A percentile compares a stretch with the other conserved stretches of the same genome.
phyloP scores from a whole-genome alignment of 257 asterid genomes.

The Plectranthus barbatus region DNA sequence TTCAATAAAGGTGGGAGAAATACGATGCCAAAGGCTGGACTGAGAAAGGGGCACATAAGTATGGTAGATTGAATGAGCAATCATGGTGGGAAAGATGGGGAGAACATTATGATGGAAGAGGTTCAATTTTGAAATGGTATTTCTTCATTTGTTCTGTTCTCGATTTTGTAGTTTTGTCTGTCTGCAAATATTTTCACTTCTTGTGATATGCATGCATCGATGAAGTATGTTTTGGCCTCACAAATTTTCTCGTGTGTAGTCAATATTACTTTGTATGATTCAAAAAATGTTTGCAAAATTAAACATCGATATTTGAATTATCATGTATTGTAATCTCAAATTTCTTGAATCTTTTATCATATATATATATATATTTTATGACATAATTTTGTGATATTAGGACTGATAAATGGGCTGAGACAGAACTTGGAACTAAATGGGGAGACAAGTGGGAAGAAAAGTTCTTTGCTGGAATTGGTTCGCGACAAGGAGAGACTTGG shows the following conservation, averaged over 20 bases:
- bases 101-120: constrained; percentile 94
- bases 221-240: not conserved
- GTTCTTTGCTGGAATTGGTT: constrained; percentile 86
- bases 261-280: not conserved
- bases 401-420: constrained; percentile 99
- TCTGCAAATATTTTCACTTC: not conserved
- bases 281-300: not conserved
- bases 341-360: not conserved
- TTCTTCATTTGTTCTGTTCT: not conserved
- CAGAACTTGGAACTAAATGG: constrained; percentile 96
- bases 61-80: constrained; percentile 91
- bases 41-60: constrained; percentile 96
- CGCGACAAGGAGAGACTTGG: constrained; percentile 99
- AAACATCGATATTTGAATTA: not conserved
- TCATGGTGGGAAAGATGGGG: constrained; percentile 99
- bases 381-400: too few species aligned
- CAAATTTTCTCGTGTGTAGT: too few species aligned
- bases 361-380: too few species aligned
- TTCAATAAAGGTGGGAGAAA: constrained; percentile 89
- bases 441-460: constrained; percentile 99
- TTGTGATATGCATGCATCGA: not conserved
- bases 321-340: not conserved
- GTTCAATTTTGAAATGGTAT: constrained; percentile 95
- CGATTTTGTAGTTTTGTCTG: not conserved
- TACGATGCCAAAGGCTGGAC: constrained; percentile 99